These are phyloP conservation scores for Salvia splendens DNA, from an alignment of 257 asterid genomes.

Conservation along the genomic window DNA sequence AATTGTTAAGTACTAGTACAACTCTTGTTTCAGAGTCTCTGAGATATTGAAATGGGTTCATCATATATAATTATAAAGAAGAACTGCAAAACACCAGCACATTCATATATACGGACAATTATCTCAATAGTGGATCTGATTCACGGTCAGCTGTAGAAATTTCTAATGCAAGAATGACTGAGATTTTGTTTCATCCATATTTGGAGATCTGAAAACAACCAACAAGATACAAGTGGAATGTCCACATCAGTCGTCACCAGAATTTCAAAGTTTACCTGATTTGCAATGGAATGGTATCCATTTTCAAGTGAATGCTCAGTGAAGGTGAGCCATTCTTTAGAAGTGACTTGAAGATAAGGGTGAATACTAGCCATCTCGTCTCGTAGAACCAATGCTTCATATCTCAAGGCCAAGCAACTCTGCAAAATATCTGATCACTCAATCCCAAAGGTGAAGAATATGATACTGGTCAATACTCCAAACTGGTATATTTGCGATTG, in stretches of 20 bases:
- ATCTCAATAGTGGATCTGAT: conserved; percentile 11
- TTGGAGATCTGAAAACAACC: conserved; percentile 11
- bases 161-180: background rate
- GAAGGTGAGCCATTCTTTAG: conserved; percentile 69
- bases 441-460: background rate
- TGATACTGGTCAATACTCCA: conserved; percentile 7
- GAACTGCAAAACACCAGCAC: conserved; percentile 22
- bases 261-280: conserved; percentile 50
- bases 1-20: background rate
- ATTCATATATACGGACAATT: background rate
- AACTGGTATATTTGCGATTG: background rate
- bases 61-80: conserved; percentile 11
- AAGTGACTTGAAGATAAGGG: conserved; percentile 59
- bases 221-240: conserved; percentile 2
- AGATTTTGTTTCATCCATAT: conserved; percentile 3
- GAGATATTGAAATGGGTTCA: conserved; percentile 10
- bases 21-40: conserved; percentile 1
- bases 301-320: conserved; percentile 66
- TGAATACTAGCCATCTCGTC: conserved; percentile 53
- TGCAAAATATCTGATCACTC: conserved; percentile 34
- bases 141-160: background rate
- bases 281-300: conserved; percentile 65
- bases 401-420: conserved; percentile 92
- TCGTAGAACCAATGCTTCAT: conserved; percentile 84
- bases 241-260: background rate